Percentiles rank a stretch among this genome's conserved stretches.
Evolutionary conservation across 2,329 filamentous ascomycete genomes (phyloP).

Genomic region (Cadophora luteo-olivacea): DNA sequence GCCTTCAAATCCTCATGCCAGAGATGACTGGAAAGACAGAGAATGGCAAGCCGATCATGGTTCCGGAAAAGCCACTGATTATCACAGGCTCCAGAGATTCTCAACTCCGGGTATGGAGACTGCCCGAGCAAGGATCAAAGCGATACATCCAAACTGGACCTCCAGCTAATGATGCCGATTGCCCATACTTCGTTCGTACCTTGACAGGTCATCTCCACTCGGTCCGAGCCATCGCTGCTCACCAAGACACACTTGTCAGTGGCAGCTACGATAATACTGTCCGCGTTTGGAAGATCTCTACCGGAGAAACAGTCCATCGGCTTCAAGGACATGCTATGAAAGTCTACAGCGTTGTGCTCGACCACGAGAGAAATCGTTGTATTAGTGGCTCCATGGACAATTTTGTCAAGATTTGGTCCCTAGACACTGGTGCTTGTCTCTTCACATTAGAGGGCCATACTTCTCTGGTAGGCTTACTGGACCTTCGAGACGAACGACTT

Average conservation of each 20-base stretch:
- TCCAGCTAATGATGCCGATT: constrained; percentile 77
- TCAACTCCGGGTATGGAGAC: constrained; percentile 90
- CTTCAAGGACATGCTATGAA: constrained; percentile 89
- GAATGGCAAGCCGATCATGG: constrained; percentile 80
- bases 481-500: constrained; percentile 86
- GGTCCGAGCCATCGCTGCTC: constrained; percentile 92
- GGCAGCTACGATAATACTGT: constrained; percentile 97
- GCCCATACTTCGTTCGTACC: constrained; percentile 92
- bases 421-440: constrained; percentile 83
- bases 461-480: constrained; percentile 88
- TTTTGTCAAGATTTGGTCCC: constrained; percentile 95
- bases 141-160: constrained; percentile 81
- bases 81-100: constrained; percentile 97
- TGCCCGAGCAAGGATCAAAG: constrained; percentile 80
- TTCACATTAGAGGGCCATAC: constrained; percentile 93
- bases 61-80: constrained; percentile 93
- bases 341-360: constrained; percentile 95
- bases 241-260: constrained; percentile 94
- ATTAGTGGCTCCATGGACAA: constrained; percentile 99
- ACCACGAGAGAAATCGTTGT: constrained; percentile 89
- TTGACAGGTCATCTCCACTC: constrained; percentile 89
- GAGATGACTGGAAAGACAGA: constrained; percentile 74
- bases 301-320: constrained; percentile 84
- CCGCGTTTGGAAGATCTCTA: constrained; percentile 96
- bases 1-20: constrained; percentile 91